Base-by-base conservation (phyloP, 345 rosid genomes). In the Brassica carinata region DNA sequence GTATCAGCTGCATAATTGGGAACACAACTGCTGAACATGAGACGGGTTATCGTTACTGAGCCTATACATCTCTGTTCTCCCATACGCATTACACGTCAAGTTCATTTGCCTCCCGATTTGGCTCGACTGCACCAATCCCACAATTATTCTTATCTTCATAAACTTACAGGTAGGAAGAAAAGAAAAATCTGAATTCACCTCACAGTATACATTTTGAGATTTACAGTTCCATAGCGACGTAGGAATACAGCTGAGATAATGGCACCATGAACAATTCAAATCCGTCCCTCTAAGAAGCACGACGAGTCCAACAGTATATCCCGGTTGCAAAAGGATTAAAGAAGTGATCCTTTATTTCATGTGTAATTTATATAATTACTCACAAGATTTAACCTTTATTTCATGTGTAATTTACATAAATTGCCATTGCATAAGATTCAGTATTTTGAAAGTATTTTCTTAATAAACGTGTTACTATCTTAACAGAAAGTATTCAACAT, bases 201-300 rank as follows among this genome's bases (percentile, higher is more conserved):
- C 75, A 66, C 99, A 95, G 73, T 69, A 83, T 9, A 81, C 87
- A 71, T 77, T 75, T 7, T 63, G 79, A 17, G 85, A 70, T 64
- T 85, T 89, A 90, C 99, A 94, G 81, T 84, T 90, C 97, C 99
- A 91, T 55, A 82, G 82, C 0, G 92, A 87, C n/a, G 93, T 88
- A 13, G 99, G 97, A 63, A 96, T 76, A 40, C 99, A 96, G 61
- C 89, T 91, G 83, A 96, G 76, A 67, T 90, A 88, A 82, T 88
- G 98, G 76, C 98, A 96, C 98, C 97, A 92, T 0, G 93, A 84
- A 87, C 98, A 96, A 58, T 90, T 96, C 81, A 92, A 77, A 85
- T 92, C 84, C 43, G 71, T 84, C 14, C 96, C 98, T 62, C 69
- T 85, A 67, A 88, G 83, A 78, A 96, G 91, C 84, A 87, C 80